phyloP scores from a whole-genome alignment of 1,139 yeast species.

The Pneumocystis sp. region DNA sequence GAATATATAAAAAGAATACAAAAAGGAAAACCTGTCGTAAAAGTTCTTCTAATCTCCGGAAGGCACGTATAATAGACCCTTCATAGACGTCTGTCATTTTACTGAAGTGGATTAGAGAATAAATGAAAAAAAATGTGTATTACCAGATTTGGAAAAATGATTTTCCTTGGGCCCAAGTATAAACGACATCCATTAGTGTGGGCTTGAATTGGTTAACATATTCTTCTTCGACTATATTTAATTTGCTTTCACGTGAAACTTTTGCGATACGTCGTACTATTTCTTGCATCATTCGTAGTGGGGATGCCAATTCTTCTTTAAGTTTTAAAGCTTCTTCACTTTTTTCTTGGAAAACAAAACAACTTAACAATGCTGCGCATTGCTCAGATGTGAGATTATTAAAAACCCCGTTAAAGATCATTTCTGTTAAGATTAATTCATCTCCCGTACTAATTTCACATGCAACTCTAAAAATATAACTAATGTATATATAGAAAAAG shows the following conservation, averaged over 20 bases:
- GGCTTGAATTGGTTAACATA: slow-evolving; percentile 82
- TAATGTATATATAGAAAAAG: background rate
- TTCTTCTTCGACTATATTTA: slow-evolving; percentile 79
- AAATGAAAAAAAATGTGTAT: background rate
- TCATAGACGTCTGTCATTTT: slow-evolving; percentile 98
- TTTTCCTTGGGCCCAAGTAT: slow-evolving; percentile 94
- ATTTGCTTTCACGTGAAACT: slow-evolving; percentile 72
- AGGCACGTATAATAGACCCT: slow-evolving; percentile 87
- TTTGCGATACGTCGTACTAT: slow-evolving; percentile 86
- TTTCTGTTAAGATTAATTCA: slow-evolving; percentile 73
- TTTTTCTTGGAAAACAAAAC: slow-evolving; percentile 93
- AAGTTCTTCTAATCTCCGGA: slow-evolving; percentile 85
- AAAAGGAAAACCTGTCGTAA: slow-evolving; percentile 47
- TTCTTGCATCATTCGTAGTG: slow-evolving; percentile 70
- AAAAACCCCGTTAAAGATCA: slow-evolving; percentile 88
- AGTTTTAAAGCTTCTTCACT: slow-evolving; percentile 66
- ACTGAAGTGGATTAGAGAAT: slow-evolving; percentile 11
- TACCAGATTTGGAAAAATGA: slow-evolving; percentile 79
- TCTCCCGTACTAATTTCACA: slow-evolving; percentile 96
- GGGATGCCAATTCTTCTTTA: slow-evolving; percentile 78
- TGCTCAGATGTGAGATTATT: slow-evolving; percentile 77
- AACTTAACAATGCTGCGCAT: slow-evolving; percentile 78
- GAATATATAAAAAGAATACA: background rate
- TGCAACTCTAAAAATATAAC: slow-evolving; percentile 41
- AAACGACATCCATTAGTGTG: slow-evolving; percentile 92